Base-by-base conservation (phyloP, 116 monocot genomes). In the Papilionanthe hybrid region DNA sequence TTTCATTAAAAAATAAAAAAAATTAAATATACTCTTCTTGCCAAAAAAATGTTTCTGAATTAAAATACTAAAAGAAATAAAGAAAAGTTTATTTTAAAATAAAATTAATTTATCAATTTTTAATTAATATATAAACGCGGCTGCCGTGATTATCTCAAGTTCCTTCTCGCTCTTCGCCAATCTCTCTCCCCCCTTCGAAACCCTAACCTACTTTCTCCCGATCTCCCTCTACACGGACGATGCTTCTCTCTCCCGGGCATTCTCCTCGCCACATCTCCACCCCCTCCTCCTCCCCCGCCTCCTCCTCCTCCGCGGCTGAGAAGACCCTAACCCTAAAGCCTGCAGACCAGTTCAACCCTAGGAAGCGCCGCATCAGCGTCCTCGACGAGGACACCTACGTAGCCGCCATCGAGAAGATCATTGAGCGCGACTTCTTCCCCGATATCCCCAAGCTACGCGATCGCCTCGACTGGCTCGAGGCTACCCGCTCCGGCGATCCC, bases 361-460 rank as follows among this genome's bases (percentile, higher is more conserved):
- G 86, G 66, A 88, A 85, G 22, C 94, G 90, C 56, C 84, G 87
- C 53, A 28, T 78, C 13, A 42, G 80, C 20, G 88, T 98, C 72
- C 97, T 98, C 78, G 97, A 98, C 78, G 94, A 98, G 84, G 97
- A 98, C 79, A 80, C 90, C 55, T 94, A 94, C 78, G 94, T 97
- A 20, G 91, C 91, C 22, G 83, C 94, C 55, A 91, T 98, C 72
- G 97, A 98, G 84, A 83, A 86, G 72, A 98, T 98, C 87, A 86
- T 98, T 86, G 97, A 98, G 91, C 97, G 97, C 20, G 97, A 98
- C 58, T 98, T 91, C 90, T 94, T 98, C 83, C 96, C 97, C 42
- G 97, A 98, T 85, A 85, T 92, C 55, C 94, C 97, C 47, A 91
- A 88, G 81, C 92, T 94, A 81, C 92, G 91, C 48, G 97, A 98